Percentiles rank a stretch among this genome's conserved stretches.
Evolutionary conservation across 352 stramenopile genomes (phyloP).

Genomic region (Phytophthora sojae): DNA sequence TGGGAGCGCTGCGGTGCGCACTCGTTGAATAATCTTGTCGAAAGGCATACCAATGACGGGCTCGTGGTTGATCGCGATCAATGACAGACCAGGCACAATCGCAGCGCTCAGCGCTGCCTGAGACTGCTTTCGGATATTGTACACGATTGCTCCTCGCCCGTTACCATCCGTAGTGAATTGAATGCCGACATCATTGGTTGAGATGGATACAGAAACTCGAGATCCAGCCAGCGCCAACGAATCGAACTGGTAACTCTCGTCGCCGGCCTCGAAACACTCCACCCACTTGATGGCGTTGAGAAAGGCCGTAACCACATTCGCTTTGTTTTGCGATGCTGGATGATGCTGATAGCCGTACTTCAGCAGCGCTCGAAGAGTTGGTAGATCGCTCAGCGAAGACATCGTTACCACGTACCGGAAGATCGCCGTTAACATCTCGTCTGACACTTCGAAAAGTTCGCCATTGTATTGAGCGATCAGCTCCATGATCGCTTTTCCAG

Average conservation of each 20-base stretch:
- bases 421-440: slow-evolving; percentile 66
- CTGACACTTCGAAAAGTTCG: slow-evolving; percentile 61
- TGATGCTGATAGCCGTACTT: slow-evolving; percentile 72
- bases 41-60: slow-evolving; percentile 84
- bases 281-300: slow-evolving; percentile 85
- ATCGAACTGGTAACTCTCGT: slow-evolving; percentile 50
- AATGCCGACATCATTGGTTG: slow-evolving; percentile 84
- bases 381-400: slow-evolving; percentile 66
- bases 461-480: slow-evolving; percentile 66
- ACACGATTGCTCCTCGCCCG: slow-evolving; percentile 76
- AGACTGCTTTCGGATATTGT: slow-evolving; percentile 80
- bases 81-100: slow-evolving; percentile 73
- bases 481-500: slow-evolving; percentile 56
- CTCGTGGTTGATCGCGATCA: slow-evolving; percentile 87
- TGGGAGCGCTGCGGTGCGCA: slow-evolving; percentile 70
- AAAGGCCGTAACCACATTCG: slow-evolving; percentile 64
- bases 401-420: slow-evolving; percentile 79
- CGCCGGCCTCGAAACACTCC: slow-evolving; percentile 57
- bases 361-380: slow-evolving; percentile 57
- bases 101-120: slow-evolving; percentile 79
- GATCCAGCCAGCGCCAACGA: slow-evolving; percentile 59
- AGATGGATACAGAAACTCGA: slow-evolving; percentile 79
- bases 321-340: slow-evolving; percentile 77
- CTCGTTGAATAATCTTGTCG: slow-evolving; percentile 69
- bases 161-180: slow-evolving; percentile 85